Percentiles rank a stretch among this genome's conserved stretches.
Evolutionary conservation across 2,329 filamentous ascomycete genomes (phyloP).

Genomic region (Fusarium tricinctum): DNA sequence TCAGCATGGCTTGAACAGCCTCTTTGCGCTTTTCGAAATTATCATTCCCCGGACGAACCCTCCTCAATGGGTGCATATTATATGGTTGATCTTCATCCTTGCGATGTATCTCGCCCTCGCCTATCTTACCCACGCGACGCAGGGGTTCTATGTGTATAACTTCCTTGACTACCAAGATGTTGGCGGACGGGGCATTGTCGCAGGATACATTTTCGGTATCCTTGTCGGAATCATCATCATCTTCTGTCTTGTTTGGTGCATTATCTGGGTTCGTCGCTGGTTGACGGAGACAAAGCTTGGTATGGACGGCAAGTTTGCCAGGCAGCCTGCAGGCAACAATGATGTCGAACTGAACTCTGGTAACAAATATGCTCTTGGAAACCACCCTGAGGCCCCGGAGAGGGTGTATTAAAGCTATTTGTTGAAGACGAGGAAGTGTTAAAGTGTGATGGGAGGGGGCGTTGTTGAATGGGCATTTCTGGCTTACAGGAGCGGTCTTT

Average conservation of each 20-base stretch:
- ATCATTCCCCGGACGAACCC: slow-evolving; percentile 74
- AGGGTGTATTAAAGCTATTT: slow-evolving; percentile 29
- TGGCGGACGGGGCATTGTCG: slow-evolving; percentile 64
- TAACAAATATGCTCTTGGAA: slow-evolving; percentile 42
- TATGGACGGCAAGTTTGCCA: slow-evolving; percentile 59
- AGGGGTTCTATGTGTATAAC: slow-evolving; percentile 81
- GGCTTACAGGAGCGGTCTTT: slow-evolving; percentile 12
- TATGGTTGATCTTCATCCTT: slow-evolving; percentile 77
- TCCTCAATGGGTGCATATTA: slow-evolving; percentile 72
- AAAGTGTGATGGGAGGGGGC: neutral
- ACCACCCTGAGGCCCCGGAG: slow-evolving; percentile 36
- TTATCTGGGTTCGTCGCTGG: slow-evolving; percentile 66
- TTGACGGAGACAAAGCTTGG: slow-evolving; percentile 63
- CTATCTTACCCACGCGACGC: slow-evolving; percentile 77
- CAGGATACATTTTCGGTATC: slow-evolving; percentile 75
- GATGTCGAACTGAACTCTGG: slow-evolving; percentile 51
- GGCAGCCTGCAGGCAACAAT: slow-evolving; percentile 36
- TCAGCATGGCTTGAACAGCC: slow-evolving; percentile 80
- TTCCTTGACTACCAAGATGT: slow-evolving; percentile 78
- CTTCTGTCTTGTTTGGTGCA: slow-evolving; percentile 65
- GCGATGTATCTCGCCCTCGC: slow-evolving; percentile 80
- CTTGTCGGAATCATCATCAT: slow-evolving; percentile 65
- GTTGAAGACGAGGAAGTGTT: neutral
- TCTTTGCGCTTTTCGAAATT: slow-evolving; percentile 83
- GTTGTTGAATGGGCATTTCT: slow-evolving; percentile 8